Percentiles rank a stretch among this genome's conserved stretches.
phyloP scores from a whole-genome alignment of 208 protist genomes.

The Acanthamoeba castellanii region DNA sequence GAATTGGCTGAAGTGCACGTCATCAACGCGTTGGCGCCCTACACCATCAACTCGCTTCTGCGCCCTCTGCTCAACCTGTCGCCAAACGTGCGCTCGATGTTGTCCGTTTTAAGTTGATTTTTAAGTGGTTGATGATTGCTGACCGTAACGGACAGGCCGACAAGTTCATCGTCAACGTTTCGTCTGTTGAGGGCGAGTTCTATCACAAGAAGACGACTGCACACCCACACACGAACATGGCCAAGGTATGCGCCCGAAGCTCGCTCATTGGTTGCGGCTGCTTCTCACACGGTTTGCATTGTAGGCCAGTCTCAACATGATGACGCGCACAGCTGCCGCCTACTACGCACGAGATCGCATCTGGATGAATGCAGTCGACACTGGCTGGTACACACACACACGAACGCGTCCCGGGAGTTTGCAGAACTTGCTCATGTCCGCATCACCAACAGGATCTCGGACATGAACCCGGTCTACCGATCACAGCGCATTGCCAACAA shows the following conservation, averaged over 20 bases:
- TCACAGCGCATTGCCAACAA: constrained; percentile 59
- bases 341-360: constrained; percentile 95
- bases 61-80: constrained; percentile 12
- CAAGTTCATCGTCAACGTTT: constrained; percentile 97
- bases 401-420: no score
- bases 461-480: constrained; percentile 49
- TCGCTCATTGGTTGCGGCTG: background rate
- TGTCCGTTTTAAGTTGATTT: constrained; percentile 32
- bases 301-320: constrained; percentile 98
- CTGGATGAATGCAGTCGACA: constrained; percentile 98
- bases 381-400: constrained; percentile 91
- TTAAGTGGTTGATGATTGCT: constrained; percentile 76
- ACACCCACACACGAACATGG: constrained; percentile 99
- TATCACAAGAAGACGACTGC: constrained; percentile 87
- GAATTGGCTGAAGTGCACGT: constrained; percentile 86
- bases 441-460: constrained; percentile 27
- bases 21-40: constrained; percentile 97
- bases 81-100: constrained; percentile 75
- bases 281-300: background rate
- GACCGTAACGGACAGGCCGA: background rate
- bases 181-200: constrained; percentile 94
- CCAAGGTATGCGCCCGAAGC: constrained; percentile 84
- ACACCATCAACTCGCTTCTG: constrained; percentile 95
- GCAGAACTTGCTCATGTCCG: background rate
- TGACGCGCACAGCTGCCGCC: constrained; percentile 95